Evolutionary conservation across 331 rosid genomes (phyloP).

Genomic region (Phaseolus coccineus): DNA sequence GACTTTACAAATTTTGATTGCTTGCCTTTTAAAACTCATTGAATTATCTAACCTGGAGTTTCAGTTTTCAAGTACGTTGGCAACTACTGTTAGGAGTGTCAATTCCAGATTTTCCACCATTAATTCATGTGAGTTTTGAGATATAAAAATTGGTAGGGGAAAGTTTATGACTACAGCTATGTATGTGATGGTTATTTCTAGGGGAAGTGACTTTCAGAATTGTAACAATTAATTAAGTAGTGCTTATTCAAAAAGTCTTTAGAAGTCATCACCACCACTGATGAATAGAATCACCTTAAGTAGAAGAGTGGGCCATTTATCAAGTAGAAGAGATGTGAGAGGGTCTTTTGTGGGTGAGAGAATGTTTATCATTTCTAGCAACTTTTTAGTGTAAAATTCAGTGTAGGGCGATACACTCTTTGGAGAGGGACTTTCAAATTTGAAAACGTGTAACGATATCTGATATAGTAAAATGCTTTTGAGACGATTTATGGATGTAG

Average conservation of each 20-base stretch:
- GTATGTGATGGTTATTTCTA: background rate
- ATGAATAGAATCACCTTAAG: background rate
- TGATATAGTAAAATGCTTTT: background rate
- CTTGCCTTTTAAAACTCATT: constrained; percentile 12
- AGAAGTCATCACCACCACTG: background rate
- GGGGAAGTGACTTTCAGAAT: background rate
- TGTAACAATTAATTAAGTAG: background rate
- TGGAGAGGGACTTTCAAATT: background rate
- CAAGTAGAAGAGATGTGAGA: background rate
- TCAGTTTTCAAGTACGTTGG: constrained; percentile 26
- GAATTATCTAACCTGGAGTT: constrained; percentile 15
- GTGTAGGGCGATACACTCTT: background rate
- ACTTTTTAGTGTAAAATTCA: background rate
- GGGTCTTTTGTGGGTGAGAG: background rate
- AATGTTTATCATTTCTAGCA: background rate
- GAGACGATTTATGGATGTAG: background rate
- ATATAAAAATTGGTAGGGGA: background rate
- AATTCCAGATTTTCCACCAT: background rate
- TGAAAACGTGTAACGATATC: background rate
- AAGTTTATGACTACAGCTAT: background rate
- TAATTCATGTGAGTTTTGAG: background rate
- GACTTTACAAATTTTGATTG: constrained; percentile 9
- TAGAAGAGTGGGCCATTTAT: background rate
- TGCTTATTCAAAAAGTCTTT: background rate
- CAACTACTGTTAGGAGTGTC: background rate